Evolutionary conservation across 2,329 filamentous ascomycete species (phyloP).

Genomic region (Aspergillus fructus): DNA sequence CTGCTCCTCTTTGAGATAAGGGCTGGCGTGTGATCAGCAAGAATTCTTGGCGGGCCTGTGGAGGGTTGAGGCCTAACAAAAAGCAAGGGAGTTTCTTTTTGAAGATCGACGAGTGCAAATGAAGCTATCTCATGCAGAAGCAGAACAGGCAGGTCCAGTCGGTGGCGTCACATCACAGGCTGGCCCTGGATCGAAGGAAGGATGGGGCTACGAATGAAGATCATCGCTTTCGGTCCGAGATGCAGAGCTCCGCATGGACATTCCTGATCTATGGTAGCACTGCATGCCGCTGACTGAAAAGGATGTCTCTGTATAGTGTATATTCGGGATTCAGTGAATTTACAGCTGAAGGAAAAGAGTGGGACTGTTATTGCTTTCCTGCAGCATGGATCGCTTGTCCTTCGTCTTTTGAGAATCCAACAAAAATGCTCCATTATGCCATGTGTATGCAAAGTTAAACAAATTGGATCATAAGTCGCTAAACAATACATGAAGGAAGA

Average conservation of each 20-base stretch:
- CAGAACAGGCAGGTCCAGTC: constrained; percentile 6
- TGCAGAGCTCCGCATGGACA: constrained; percentile 2
- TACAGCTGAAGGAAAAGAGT: neutral
- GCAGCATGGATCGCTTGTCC: neutral
- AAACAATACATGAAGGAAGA: neutral
- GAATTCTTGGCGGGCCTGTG: neutral
- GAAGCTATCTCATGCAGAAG: neutral
- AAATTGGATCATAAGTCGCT: neutral
- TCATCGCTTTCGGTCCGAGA: neutral
- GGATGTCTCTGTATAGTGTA: too few species aligned
- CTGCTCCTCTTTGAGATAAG: constrained; percentile 12
- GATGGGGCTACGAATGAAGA: constrained; percentile 1
- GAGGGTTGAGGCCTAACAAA: too few species aligned
- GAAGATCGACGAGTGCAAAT: neutral
- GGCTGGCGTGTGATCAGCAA: constrained; percentile 3
- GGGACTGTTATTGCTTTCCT: neutral
- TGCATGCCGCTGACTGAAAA: too few species aligned
- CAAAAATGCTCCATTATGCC: neutral
- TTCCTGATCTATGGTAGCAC: neutral
- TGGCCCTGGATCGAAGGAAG: neutral
- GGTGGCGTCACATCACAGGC: neutral
- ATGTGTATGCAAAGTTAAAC: neutral
- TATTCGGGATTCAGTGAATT: too few species aligned
- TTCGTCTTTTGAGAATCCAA: neutral
- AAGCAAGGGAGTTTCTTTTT: neutral